Evolutionary conservation across 2,329 filamentous ascomycete species (phyloP).

Genomic region (Fusarium sp.): DNA sequence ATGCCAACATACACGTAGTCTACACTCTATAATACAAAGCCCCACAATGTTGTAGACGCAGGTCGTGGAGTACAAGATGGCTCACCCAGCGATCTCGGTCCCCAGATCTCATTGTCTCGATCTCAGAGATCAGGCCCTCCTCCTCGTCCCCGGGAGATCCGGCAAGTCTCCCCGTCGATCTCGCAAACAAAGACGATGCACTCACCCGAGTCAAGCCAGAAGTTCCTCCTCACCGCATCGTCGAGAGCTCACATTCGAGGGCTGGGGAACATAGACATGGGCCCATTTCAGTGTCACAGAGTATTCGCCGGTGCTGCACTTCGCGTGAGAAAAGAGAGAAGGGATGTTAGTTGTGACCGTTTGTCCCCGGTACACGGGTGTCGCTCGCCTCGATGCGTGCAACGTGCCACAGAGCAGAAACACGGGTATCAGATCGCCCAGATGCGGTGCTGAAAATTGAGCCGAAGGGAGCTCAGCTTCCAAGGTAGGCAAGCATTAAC

Average conservation of each 20-base stretch:
- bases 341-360: slow-evolving; percentile 16
- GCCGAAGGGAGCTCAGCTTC: slow-evolving; percentile 22
- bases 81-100: background rate
- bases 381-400: slow-evolving; percentile 42
- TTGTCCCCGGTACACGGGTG: slow-evolving; percentile 28
- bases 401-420: slow-evolving; percentile 38
- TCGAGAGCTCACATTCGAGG: background rate
- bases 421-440: slow-evolving; percentile 39
- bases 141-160: slow-evolving; percentile 33
- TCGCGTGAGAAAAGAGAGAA: slow-evolving; percentile 4
- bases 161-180: slow-evolving; percentile 31
- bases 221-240: slow-evolving; percentile 35
- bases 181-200: slow-evolving; percentile 25
- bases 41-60: background rate
- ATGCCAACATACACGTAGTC: background rate
- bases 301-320: slow-evolving; percentile 17
- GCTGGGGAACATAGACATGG: background rate
- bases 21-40: slow-evolving; percentile 20
- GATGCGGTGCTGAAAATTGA: slow-evolving; percentile 5
- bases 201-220: slow-evolving; percentile 18
- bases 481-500: slow-evolving; percentile 47
- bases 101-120: slow-evolving; percentile 9
- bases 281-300: slow-evolving; percentile 25
- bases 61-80: slow-evolving; percentile 12
- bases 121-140: slow-evolving; percentile 22